Conservation (phyloP, 345 rosid genomes). For the Excoecaria agallocha region DNA sequence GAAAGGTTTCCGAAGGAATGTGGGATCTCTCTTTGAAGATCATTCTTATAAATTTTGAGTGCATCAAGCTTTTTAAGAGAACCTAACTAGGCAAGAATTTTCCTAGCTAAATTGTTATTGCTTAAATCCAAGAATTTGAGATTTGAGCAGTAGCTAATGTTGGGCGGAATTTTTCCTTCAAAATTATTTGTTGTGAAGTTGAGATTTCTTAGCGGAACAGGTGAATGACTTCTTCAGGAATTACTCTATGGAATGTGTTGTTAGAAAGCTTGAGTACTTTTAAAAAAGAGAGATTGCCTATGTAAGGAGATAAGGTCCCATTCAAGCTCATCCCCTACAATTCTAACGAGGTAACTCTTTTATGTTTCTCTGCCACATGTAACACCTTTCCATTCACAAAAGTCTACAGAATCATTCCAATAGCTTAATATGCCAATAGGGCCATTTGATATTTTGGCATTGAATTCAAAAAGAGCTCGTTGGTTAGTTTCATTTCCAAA, state of each 20-base stretch:
- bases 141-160: background rate
- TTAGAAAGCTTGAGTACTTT: background rate
- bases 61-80: background rate
- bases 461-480: background rate
- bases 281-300: conserved; percentile 1
- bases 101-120: background rate
- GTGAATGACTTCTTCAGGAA: background rate
- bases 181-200: background rate
- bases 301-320: background rate
- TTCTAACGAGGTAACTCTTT: background rate
- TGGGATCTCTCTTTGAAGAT: background rate
- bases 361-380: background rate
- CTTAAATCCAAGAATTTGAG: background rate
- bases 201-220: background rate
- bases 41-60: background rate
- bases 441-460: background rate
- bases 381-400: conserved; percentile 1
- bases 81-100: background rate
- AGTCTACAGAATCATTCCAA: conserved; percentile 1
- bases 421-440: background rate
- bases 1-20: conserved; percentile 1
- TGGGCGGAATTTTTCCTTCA: background rate
- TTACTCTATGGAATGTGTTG: background rate
- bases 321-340: background rate
- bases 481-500: background rate